phyloP scores from a whole-genome alignment of 441 rosid species.

The Gossypium gossypioides region DNA sequence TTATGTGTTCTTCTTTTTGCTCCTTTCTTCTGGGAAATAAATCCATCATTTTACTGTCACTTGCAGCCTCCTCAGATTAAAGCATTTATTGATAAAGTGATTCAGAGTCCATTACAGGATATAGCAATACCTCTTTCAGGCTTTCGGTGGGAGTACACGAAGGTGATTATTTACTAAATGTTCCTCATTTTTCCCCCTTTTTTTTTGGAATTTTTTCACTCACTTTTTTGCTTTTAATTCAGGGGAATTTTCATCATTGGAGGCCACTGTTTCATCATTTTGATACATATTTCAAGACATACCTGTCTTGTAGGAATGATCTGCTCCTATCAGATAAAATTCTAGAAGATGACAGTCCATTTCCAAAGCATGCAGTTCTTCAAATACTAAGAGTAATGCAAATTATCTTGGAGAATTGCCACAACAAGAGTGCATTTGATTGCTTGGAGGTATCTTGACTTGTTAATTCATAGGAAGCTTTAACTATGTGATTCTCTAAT shows the following conservation, averaged over 20 bases:
- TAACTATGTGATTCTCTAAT: not conserved
- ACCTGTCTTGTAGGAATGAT: slow-evolving; percentile 72
- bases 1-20: not conserved
- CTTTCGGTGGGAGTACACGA: slow-evolving; percentile 83
- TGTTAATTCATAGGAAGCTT: not conserved
- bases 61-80: slow-evolving; percentile 84
- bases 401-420: slow-evolving; percentile 82
- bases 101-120: slow-evolving; percentile 91
- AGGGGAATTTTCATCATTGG: slow-evolving; percentile 99
- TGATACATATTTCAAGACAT: slow-evolving; percentile 83
- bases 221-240: slow-evolving; percentile 25
- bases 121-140: slow-evolving; percentile 96
- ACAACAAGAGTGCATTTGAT: slow-evolving; percentile 84
- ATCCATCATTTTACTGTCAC: slow-evolving; percentile 13
- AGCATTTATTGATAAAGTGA: slow-evolving; percentile 85
- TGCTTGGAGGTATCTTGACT: slow-evolving; percentile 67
- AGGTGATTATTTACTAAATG: slow-evolving; percentile 36
- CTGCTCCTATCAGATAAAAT: slow-evolving; percentile 64
- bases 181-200: slow-evolving; percentile 2
- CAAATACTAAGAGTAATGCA: slow-evolving; percentile 91
- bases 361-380: slow-evolving; percentile 77
- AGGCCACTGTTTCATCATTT: slow-evolving; percentile 89
- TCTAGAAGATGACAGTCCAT: slow-evolving; percentile 56
- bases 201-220: slow-evolving; percentile 15
- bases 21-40: slow-evolving; percentile 4